Base-by-base conservation (phyloP, 345 rosid genomes). In the Heritiera fomes region DNA sequence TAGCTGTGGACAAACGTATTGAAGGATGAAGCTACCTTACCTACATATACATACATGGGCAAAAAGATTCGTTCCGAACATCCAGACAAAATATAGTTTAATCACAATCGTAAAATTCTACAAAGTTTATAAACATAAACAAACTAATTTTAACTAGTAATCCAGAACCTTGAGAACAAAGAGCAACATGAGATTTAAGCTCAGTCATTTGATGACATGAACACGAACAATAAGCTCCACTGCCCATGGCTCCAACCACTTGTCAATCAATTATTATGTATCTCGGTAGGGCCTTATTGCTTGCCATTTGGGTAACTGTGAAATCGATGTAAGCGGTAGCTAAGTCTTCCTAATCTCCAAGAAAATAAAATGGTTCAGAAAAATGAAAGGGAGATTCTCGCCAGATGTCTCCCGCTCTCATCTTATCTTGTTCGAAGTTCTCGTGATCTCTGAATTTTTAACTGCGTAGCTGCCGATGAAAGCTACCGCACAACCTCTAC, bases 401-500 rank as follows among this genome's bases (percentile, higher is more conserved):
- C 59, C 11, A 17, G 75, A 78, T 78, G 71, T 79, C 55, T 68
- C 53, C 60, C 32, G 53, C 74, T 73, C 63, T 8, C 14, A 38
- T 79, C 84, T 59, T 73, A 67, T 75, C 64, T 40, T 59, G 38
- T 53, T 17, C 43, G 4, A 32, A 7, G 10, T 73, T 79, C 76
- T 81, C 77, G 60, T 71, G 78, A 70, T 17, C 75, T 56, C 64
- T 63, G n/a, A 18, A 40, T 43, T 67, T 67, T 46, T 59, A 75
- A 75, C 32, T 28, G 20, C 10, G 47, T 52, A 77, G 75, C 73
- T 77, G 75, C 76, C 15, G 71, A 6, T 47, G 78, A 82, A 82
- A 80, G 80, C 82, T 58, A 78, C 75, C 5, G 7, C 3, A 56
- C 80, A 55, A 74, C 77, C 53, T 60, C 77, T 64, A 32, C 46